phyloP scores from a whole-genome alignment of 208 protist species.

The Porcisia deanei region DNA sequence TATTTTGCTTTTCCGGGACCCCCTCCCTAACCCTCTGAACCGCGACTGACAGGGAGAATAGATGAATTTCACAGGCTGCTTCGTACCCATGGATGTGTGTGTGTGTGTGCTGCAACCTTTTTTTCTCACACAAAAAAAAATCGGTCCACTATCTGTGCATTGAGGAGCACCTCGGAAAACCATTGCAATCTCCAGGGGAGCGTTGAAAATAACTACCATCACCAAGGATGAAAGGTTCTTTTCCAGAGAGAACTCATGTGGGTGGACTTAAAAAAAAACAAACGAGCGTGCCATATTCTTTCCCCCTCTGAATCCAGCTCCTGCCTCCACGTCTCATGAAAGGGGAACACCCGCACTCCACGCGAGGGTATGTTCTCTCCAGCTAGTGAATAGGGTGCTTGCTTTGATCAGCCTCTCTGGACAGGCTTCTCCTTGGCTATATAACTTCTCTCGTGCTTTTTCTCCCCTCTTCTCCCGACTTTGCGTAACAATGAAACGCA shows the following conservation, averaged over 20 bases:
- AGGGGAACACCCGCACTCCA: neutral
- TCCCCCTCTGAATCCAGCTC: neutral
- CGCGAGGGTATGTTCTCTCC: too few relatives aligned
- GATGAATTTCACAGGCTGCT: neutral
- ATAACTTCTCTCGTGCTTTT: neutral
- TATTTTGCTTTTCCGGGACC: conserved; percentile 61
- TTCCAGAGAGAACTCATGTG: neutral
- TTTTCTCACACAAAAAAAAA: neutral
- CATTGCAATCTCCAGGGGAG: neutral
- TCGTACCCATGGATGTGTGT: neutral
- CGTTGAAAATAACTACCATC: neutral
- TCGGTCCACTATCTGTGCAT: neutral
- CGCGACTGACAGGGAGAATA: conserved; percentile 11
- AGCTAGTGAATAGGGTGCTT: neutral
- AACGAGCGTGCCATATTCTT: neutral
- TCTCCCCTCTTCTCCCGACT: conserved; percentile 8
- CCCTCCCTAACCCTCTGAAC: conserved; percentile 26
- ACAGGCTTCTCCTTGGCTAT: neutral
- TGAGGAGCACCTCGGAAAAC: neutral
- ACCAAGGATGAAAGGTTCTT: neutral
- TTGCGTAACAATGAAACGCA: neutral
- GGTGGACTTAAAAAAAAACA: neutral
- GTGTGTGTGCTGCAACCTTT: neutral
- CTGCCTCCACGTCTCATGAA: neutral
- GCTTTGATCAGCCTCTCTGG: neutral